phyloP scores from a whole-genome alignment of 78 protist genomes.

The Dictyostelium purpureum region DNA sequence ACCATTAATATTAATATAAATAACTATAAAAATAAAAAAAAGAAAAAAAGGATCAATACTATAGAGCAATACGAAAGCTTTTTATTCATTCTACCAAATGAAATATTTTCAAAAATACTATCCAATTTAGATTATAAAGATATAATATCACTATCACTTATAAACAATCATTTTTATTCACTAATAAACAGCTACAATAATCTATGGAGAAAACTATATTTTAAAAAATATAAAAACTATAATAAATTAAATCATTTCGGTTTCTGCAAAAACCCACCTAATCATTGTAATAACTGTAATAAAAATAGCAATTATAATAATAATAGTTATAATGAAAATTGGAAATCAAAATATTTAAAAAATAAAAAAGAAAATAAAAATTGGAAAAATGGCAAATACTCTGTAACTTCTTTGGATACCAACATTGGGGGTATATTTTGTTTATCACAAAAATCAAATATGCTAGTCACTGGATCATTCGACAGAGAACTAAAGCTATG shows the following conservation, averaged over 20 bases:
- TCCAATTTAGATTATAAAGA: not conserved
- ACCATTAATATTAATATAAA: not conserved
- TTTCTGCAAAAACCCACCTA: not conserved
- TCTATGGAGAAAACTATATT: constrained; percentile 8
- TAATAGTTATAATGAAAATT: not conserved
- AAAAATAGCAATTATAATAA: not conserved
- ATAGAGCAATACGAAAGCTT: not conserved
- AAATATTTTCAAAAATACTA: constrained; percentile 1
- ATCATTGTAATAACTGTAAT: not conserved
- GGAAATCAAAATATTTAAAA: not conserved
- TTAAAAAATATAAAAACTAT: constrained; percentile 3
- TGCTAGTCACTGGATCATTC: constrained; percentile 21
- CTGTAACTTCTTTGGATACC: not conserved
- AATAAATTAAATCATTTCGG: not conserved
- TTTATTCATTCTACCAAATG: constrained; percentile 7
- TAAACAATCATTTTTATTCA: not conserved
- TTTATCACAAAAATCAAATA: not conserved
- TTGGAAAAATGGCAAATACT: constrained; percentile 26
- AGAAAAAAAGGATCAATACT: not conserved
- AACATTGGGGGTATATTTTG: constrained; percentile 42
- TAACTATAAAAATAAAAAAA: not conserved
- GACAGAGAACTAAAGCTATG: constrained; percentile 6
- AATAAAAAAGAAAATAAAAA: not conserved
- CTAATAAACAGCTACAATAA: not conserved
- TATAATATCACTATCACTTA: not conserved